phyloP scores from a whole-genome alignment of 2,329 filamentous ascomycete species.

The Sphaerostilbella broomeana region DNA sequence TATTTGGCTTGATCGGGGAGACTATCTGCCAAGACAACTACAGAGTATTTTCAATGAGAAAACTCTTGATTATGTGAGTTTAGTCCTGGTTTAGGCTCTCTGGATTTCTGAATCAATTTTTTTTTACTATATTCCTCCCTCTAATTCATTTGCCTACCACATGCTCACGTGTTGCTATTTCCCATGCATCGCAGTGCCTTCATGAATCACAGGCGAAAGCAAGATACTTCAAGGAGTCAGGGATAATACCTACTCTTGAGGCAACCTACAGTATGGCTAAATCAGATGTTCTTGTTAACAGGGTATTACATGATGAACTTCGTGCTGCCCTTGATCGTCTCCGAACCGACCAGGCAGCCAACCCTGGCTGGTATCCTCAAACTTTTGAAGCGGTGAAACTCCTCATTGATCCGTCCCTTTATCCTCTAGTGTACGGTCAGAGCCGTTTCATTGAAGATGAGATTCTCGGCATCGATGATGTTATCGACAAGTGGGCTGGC shows the following conservation, averaged over 20 bases:
- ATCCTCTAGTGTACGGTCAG: conserved; percentile 12
- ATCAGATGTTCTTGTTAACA: background rate
- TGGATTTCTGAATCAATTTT: too few relatives aligned
- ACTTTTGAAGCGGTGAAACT: conserved; percentile 47
- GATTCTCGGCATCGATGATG: conserved; percentile 20
- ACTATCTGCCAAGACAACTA: too few relatives aligned
- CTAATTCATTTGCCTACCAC: too few relatives aligned
- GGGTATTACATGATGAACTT: background rate
- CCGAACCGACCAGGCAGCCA: background rate
- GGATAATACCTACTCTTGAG: conserved; percentile 25
- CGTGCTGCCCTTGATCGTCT: background rate
- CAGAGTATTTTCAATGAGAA: too few relatives aligned
- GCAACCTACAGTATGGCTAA: too few relatives aligned
- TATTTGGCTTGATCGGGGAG: too few relatives aligned
- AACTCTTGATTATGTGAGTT: too few relatives aligned
- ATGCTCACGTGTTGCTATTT: too few relatives aligned
- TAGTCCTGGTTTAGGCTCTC: too few relatives aligned
- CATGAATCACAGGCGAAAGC: conserved; percentile 42
- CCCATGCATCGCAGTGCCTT: too few relatives aligned
- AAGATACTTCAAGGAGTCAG: conserved; percentile 29
- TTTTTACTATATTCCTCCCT: too few relatives aligned
- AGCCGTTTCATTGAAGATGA: conserved; percentile 9
- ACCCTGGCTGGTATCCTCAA: conserved; percentile 48
- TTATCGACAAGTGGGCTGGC: conserved; percentile 21
- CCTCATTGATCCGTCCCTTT: conserved; percentile 38